Evolutionary conservation across 257 asterid genomes (phyloP), one percentile per base, ranked within the genome.

Genomic region (Nicotiana undulata): DNA sequence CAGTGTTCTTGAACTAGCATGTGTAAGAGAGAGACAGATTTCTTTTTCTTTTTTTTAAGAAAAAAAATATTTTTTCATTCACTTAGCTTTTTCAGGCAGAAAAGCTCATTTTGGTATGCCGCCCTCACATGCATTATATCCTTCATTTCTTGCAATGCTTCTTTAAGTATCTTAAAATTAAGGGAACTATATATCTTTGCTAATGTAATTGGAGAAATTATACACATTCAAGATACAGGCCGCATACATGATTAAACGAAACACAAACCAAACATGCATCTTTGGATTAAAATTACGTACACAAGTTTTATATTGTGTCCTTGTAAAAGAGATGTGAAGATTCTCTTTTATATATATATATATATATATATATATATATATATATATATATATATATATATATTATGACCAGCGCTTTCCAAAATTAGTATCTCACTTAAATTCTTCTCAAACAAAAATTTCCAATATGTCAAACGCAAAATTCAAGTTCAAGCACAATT

Each of bases 41-140:
- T 32, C 28, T 8, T 53, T 49, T 67, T 29, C 59, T 34, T 46
- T 76, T 52, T 74, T 80, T 58, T 64, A 1, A 1, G 3, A 29
- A 29, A 29, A 29, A 2, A 29, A 3, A 0, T 29, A 29, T 75
- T 80, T 88, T 88, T 76, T 75, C 90, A 85, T 88, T 83, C 79
- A 81, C 90, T 83, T 89, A 89, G 86, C 40, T 34, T 34, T 34
- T 34, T 86, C 86, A 83, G 76, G 86, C 88, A 89, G 89, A 82
- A 86, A 84, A 85, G 88, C 85, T 82, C 84, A 81, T 83, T 37
- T 89, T 81, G 76, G 68, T 79, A 85, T 84, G 85, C 89, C 85
- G 85, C 63, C 77, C 88, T 88, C 93, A 88, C 97, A 92, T 91
- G 92, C 89, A 85, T 79, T 84, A 82, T 75, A 76, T 82, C 34